A percentile compares a stretch with the other conserved stretches of the same genome.
Conservation (phyloP, 768 basidiomycete genomes). For the Agaricus subrufescens region DNA sequence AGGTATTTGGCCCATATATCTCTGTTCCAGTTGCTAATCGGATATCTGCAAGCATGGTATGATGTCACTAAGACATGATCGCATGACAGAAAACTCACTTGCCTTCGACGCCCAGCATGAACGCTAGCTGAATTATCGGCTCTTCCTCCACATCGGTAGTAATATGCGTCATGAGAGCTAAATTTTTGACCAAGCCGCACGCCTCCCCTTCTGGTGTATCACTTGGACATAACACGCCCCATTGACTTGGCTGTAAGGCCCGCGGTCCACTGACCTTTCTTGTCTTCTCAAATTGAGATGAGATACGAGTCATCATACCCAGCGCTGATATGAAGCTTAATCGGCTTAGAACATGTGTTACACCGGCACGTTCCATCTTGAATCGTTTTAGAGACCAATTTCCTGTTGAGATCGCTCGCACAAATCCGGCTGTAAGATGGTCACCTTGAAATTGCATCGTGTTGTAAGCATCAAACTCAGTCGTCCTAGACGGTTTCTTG, state of each 20-base stretch:
- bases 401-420: conserved; percentile 96
- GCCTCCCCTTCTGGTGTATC: conserved; percentile 99
- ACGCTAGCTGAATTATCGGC: conserved; percentile 83
- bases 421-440: conserved; percentile 92
- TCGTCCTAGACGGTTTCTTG: conserved; percentile 92
- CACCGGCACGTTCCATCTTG: conserved; percentile 98
- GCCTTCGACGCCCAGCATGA: conserved; percentile 98
- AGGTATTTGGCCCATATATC: conserved; percentile 90
- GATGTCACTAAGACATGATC: neutral
- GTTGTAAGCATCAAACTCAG: conserved; percentile 91
- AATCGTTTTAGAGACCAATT: conserved; percentile 99
- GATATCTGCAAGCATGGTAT: conserved; percentile 57
- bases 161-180: conserved; percentile 99
- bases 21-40: conserved; percentile 88
- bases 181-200: conserved; percentile 96
- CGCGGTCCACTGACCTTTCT: conserved; percentile 97
- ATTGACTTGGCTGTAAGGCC: conserved; percentile 95
- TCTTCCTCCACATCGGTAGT: conserved; percentile 98
- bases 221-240: conserved; percentile 97
- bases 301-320: conserved; percentile 99
- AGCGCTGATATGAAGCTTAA: conserved; percentile 95
- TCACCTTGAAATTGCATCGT: conserved; percentile 97
- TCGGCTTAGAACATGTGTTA: conserved; percentile 95
- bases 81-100: conserved; percentile 12
- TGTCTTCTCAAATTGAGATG: conserved; percentile 99